Evolutionary conservation across 495 filamentous ascomycete genomes (phyloP), one percentile per base, ranked within the genome.

Genomic region (Coniosporium apollinis): DNA sequence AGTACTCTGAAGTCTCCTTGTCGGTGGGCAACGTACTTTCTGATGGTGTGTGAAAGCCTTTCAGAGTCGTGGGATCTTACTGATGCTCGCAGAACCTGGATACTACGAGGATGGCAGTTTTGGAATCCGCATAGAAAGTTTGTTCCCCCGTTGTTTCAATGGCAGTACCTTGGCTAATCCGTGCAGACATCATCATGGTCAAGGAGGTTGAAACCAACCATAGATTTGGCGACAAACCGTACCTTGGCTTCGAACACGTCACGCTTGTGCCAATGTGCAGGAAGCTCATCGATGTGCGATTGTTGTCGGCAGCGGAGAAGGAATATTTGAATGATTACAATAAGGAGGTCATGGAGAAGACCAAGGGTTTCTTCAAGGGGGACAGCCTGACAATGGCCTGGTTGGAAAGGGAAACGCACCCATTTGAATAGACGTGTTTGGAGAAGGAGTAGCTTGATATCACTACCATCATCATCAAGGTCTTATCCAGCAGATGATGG

Each of bases 31-130:
- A 94, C 51, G 86, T 96, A 28, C 70, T 94, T 40, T 94, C 85
- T 3, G 77, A 93, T 51, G 72, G 66, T 69, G 49, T 22, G 59
- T 35, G 16, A 15, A 20, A 19, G n/a, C n/a, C n/a, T n/a, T n/a
- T n/a, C n/a, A n/a, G n/a, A n/a, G n/a, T n/a, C n/a, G n/a, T n/a
- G n/a, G n/a, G n/a, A n/a, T n/a, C n/a, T n/a, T n/a, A n/a, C n/a
- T 19, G n/a, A 13, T 24, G 22, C 21, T 37, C 17, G 19, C 40
- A 70, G 86, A 99, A 54, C 91, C 89, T 10, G 91, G 91, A 20
- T 99, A 85, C 60, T 99, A 99, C 58, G 91, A 96, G 58, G 91
- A 99, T 48, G 91, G 85, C 30, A 75, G 76, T 7, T 99, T 91
- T 50, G 91, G 91, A n/a, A 92, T 99, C 48, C 80, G 91, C 20